Evolutionary conservation across 2,329 filamentous ascomycete genomes (phyloP), one percentile per base, ranked within the genome.

Genomic region (Botrytis porri): DNA sequence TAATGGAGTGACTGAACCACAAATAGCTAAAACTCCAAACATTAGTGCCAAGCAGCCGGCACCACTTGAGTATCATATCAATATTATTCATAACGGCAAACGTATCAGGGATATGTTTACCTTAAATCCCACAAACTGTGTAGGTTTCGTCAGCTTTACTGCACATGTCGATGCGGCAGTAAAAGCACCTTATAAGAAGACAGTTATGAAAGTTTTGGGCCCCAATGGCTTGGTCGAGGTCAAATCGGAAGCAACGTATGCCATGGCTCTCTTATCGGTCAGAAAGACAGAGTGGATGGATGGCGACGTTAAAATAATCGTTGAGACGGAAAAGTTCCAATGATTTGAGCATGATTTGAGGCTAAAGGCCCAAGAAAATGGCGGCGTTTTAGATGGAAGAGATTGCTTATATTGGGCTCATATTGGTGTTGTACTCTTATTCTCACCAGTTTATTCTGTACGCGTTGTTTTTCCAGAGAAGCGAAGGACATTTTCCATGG

Each of bases 221-320:
- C 72, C 77, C 4, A 72, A 64, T 54, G 78, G 79, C 7, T 61
- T 79, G 62, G 63, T 78, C 8, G 74, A 75, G 35, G 72, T 80
- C 25, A 72, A 66, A 18, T 73, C 75, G 37, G 77, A 80, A 45
- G 76, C 77, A 25, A 73, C 54, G 48, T 81, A 78, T 78, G 70
- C 32, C 4, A 73, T 75, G 18, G 74, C 74, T 57, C 61, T 80
- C 16, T 57, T 67, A 43, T 69, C 41, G 57, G 72, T 81, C 20
- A 72, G 64, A 57, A 72, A 77, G 20, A 70, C 71, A n/a, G 77
- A 78, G 37, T 81, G 78, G 78, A 78, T 81, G 79, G 79, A 81
- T 74, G 77, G 78, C 66, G 76, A 79, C 18, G 75, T 80, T 20
- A 78, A 74, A 61, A 74, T 77, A 66, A 70, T 80, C 25, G 74